Percentiles rank a stretch among this genome's conserved stretches.
These are phyloP conservation scores for Tulasnella sp. DNA, from an alignment of 768 basidiomycete species.

Conservation along the genomic window DNA sequence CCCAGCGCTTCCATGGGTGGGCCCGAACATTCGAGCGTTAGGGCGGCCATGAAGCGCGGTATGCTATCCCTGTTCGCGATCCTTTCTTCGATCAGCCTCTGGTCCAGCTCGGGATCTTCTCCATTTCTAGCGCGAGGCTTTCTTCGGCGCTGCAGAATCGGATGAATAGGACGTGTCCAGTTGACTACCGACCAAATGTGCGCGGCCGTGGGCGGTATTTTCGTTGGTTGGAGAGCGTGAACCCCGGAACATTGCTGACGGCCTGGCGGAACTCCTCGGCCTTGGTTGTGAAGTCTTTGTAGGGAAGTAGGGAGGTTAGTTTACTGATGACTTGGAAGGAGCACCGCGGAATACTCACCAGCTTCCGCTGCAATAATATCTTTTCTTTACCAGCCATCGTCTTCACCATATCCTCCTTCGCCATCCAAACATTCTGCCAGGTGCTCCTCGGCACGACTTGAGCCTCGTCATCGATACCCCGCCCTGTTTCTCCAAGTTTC, in stretches of 20 bases:
- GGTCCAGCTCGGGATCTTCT: constrained; percentile 10
- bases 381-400: constrained; percentile 75
- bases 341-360: constrained; percentile 45
- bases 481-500: no score
- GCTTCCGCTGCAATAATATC: constrained; percentile 67
- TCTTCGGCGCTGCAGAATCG: constrained; percentile 28
- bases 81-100: constrained; percentile 24
- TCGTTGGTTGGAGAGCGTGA: constrained; percentile 86
- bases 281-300: constrained; percentile 76
- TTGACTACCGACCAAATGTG: constrained; percentile 75
- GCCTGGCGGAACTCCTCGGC: constrained; percentile 88
- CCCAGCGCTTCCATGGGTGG: neutral
- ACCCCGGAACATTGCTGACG: constrained; percentile 82
- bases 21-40: constrained; percentile 27
- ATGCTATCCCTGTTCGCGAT: constrained; percentile 27
- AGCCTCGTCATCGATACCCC: no score
- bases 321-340: neutral
- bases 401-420: constrained; percentile 64
- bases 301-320: neutral
- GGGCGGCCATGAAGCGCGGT: constrained; percentile 28
- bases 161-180: constrained; percentile 11
- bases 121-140: constrained; percentile 22
- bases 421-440: constrained; percentile 67
- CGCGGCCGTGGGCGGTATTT: constrained; percentile 83
- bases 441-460: no score